Conservation (phyloP, 2,329 filamentous ascomycete species). For the Boeremia lycopersici region DNA sequence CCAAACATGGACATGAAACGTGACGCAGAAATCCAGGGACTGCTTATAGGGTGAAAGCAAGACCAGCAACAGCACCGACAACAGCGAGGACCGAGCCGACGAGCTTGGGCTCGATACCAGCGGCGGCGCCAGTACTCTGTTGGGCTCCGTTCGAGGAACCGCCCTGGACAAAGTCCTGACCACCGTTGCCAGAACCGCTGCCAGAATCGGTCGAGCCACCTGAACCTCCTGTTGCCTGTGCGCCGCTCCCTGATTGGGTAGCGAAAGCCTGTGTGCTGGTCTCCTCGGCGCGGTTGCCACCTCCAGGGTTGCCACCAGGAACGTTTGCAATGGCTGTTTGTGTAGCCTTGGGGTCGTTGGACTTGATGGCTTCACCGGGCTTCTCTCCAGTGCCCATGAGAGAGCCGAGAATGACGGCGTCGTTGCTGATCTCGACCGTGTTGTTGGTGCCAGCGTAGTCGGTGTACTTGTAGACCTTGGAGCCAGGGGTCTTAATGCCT, state of each 20-base stretch:
- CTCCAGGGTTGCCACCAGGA: conserved; percentile 61
- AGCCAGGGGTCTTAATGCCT: conserved; percentile 65
- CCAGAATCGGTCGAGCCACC: conserved; percentile 23
- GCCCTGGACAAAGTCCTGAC: conserved; percentile 25
- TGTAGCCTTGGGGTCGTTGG: conserved; percentile 35
- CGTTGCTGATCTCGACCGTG: conserved; percentile 74
- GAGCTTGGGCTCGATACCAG: conserved; percentile 32
- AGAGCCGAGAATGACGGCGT: conserved; percentile 76
- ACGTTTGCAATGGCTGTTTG: conserved; percentile 54
- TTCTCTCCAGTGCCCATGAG: conserved; percentile 82
- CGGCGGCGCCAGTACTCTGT: conserved; percentile 22
- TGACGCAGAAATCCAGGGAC: background rate
- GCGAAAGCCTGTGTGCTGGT: conserved; percentile 18
- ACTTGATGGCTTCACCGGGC: conserved; percentile 55
- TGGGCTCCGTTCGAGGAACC: conserved; percentile 6
- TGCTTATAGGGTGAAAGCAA: conserved; percentile 31
- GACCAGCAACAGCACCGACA: conserved; percentile 39
- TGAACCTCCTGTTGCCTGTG: conserved; percentile 14
- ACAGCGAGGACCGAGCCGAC: conserved; percentile 44
- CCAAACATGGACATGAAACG: conserved; percentile 15
- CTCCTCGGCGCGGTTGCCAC: conserved; percentile 50
- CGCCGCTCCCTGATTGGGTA: conserved; percentile 10
- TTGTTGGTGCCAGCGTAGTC: conserved; percentile 70
- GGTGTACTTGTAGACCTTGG: conserved; percentile 76
- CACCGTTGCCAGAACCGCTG: background rate